Conservation (phyloP, 805 yeast species). For the Yamadazyma laniorum region DNA sequence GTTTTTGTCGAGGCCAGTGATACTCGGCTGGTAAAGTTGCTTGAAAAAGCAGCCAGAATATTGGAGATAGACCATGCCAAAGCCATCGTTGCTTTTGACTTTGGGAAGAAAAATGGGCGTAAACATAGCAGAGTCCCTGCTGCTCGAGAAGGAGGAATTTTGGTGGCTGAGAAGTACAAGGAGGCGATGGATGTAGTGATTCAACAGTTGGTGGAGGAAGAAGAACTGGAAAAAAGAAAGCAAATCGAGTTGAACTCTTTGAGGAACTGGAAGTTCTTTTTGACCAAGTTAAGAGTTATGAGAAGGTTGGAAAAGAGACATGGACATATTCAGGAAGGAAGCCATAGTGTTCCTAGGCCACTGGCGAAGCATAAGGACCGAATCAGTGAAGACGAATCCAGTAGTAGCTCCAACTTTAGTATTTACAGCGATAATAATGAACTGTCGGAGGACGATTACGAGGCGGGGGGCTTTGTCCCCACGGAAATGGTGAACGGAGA, state of each 20-base stretch:
- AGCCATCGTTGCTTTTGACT: slow-evolving; percentile 87
- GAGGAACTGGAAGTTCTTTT: slow-evolving; percentile 51
- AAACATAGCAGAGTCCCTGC: slow-evolving; percentile 40
- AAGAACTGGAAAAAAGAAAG: slow-evolving; percentile 42
- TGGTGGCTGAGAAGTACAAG: slow-evolving; percentile 59
- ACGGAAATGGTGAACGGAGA: slow-evolving; percentile 3
- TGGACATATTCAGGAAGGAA: slow-evolving; percentile 37
- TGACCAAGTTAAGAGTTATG: slow-evolving; percentile 49
- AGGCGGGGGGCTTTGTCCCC: slow-evolving; percentile 16
- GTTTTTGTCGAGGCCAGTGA: slow-evolving; percentile 42
- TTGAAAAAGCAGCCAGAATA: slow-evolving; percentile 68
- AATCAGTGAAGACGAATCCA: slow-evolving; percentile 5
- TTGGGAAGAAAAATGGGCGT: slow-evolving; percentile 38
- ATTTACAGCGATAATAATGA: slow-evolving; percentile 10
- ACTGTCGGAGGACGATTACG: slow-evolving; percentile 6
- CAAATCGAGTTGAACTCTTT: slow-evolving; percentile 49
- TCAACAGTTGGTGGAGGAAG: slow-evolving; percentile 49
- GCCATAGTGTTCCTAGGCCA: too few species aligned
- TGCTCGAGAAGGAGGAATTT: slow-evolving; percentile 72
- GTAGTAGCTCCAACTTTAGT: slow-evolving; percentile 8
- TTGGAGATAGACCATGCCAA: slow-evolving; percentile 77
- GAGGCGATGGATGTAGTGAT: slow-evolving; percentile 59
- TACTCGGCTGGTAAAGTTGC: slow-evolving; percentile 40
- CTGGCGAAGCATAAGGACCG: neutral
- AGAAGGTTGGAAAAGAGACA: slow-evolving; percentile 48